phyloP scores from a whole-genome alignment of 352 stramenopile species.

The Nannochloropsis limnetica region DNA sequence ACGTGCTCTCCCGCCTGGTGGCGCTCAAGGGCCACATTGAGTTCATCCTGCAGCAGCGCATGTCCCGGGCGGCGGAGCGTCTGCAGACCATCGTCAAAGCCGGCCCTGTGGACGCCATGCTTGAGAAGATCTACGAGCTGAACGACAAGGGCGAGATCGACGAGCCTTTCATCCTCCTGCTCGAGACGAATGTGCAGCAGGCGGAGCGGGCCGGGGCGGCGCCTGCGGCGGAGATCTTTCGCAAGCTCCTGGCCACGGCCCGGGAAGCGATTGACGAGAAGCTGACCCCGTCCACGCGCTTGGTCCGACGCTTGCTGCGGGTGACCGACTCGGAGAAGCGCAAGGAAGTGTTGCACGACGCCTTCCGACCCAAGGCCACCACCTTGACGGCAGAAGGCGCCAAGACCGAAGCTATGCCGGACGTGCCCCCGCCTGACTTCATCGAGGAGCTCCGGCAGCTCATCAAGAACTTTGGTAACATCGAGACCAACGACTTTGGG shows the following conservation, averaged over 20 bases:
- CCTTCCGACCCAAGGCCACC: conserved; percentile 32
- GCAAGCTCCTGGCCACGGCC: conserved; percentile 24
- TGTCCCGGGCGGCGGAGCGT: conserved; percentile 10
- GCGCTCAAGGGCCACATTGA: conserved; percentile 18
- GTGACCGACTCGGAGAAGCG: conserved; percentile 4
- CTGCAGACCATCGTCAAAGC: conserved; percentile 3
- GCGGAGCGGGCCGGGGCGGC: conserved; percentile 31
- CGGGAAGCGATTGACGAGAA: conserved; percentile 30
- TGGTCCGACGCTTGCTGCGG: conserved; percentile 38
- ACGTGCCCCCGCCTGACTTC: conserved; percentile 36
- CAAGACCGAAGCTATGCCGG: conserved; percentile 24
- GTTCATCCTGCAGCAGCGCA: neutral
- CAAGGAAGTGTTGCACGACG: conserved; percentile 30
- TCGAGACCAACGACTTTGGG: conserved; percentile 35
- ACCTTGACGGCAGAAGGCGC: neutral
- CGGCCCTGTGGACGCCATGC: conserved; percentile 11
- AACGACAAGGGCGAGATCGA: neutral
- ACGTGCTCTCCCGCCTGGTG: neutral
- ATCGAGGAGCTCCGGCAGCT: conserved; percentile 36
- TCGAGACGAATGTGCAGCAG: conserved; percentile 39
- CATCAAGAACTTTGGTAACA: conserved; percentile 36
- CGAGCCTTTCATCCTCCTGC: conserved; percentile 34
- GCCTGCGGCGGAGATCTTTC: conserved; percentile 14
- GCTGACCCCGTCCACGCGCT: neutral
- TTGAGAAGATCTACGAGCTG: neutral